These are phyloP conservation scores for Wickerhamomyces pijperi DNA, from an alignment of 805 yeast species.

Conservation along the genomic window DNA sequence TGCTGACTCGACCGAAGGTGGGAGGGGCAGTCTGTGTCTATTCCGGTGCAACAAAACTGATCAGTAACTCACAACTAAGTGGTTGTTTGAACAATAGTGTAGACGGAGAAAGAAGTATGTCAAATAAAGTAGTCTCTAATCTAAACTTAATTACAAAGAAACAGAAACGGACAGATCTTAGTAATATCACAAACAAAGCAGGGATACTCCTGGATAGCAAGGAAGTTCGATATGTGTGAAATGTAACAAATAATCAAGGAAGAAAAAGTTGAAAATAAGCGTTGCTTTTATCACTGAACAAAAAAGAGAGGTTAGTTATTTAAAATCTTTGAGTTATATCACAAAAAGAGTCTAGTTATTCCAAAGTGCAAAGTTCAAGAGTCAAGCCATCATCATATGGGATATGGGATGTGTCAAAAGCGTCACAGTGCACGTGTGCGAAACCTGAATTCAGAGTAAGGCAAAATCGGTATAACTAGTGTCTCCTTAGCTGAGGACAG, in stretches of 20 bases:
- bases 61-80: background rate
- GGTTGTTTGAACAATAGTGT: background rate
- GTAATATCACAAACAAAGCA: no score
- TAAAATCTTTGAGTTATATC: background rate
- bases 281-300: background rate
- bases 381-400: background rate
- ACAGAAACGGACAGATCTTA: background rate
- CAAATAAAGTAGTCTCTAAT: background rate
- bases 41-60: no score
- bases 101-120: background rate
- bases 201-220: background rate
- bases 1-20: background rate
- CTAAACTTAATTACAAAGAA: background rate
- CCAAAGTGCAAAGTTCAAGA: background rate
- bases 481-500: background rate
- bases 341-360: background rate
- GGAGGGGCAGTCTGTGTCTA: no score
- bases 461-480: background rate
- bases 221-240: background rate
- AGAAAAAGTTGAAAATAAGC: background rate
- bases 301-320: background rate
- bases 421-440: no score
- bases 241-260: background rate
- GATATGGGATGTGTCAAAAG: no score
- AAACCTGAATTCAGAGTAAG: background rate